Base-by-base conservation (phyloP, 2,329 filamentous ascomycete species). In the Fusarium xyrophilum region DNA sequence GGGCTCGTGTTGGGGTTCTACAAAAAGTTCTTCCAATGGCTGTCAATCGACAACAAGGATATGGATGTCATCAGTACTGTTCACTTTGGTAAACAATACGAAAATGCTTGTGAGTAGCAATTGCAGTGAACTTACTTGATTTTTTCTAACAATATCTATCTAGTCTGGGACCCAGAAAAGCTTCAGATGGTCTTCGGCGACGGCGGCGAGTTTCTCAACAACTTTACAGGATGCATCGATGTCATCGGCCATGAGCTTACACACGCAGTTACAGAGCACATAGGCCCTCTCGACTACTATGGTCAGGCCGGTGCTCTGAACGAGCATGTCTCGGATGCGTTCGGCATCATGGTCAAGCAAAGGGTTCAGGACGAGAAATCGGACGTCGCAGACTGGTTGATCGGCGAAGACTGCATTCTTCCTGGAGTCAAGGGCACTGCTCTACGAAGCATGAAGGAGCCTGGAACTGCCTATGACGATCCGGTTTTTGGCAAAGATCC, bases 221-320 rank as follows among this genome's bases (percentile, higher is more conserved):
- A 83, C 74, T 86, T 87, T 73, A 83, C 83, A 4, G 79, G 80
- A 30, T 82, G 79, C 58, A 76, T 86, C 32, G 86, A 88, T 65
- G 84, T 88, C 55, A 86, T 88, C 58, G 85, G 83, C 5, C 85
- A 87, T 66, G 86, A 88, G 68, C 76, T 87, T 23, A 86, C 84
- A 38, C 86, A 88, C 69, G 85, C 83, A 30, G 79, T 88, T 23
- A 85, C 82, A 1, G 81, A 86, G 67, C 77, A 84, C 71, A 84
- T 82, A 5, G 81, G 80, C 14, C 80, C 81, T 3, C 80, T 88
- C 12, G 76, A 82, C 52, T 88, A 88, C 70, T 68, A 75, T n/a
- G 81, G 79, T 38, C 82, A 88, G 72, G 76, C 82, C 17, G 86
- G 86, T 21, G 85, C 85, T 17, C 77, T 88, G 39, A 88, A 88